Evolutionary conservation across 1,284 basidiomycete genomes (phyloP).

Genomic region (Erythrobasidium hasegawianum): DNA sequence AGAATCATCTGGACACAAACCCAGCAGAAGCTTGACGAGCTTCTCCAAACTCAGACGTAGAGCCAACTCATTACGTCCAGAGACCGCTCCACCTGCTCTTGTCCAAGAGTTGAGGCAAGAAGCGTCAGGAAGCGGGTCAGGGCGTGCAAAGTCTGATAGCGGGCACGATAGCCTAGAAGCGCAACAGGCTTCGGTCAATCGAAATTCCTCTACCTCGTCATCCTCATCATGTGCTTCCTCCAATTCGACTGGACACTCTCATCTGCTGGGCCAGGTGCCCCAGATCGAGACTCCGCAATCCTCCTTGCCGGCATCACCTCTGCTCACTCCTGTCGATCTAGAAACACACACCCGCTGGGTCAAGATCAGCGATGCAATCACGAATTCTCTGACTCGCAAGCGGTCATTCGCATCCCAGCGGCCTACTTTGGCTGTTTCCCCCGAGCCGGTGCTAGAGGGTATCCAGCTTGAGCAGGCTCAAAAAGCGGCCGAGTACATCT

Average conservation of each 20-base stretch:
- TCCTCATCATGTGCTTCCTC: conserved; percentile 26
- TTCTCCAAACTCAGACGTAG: conserved; percentile 19
- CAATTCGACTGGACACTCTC: conserved; percentile 16
- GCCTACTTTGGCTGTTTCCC: conserved; percentile 17
- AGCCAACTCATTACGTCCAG: conserved; percentile 19
- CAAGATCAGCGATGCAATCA: conserved; percentile 26
- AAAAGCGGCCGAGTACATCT: conserved; percentile 29
- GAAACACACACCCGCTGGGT: conserved; percentile 27
- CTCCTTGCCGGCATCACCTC: conserved; percentile 28
- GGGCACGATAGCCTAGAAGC: background rate
- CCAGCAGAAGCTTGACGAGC: conserved; percentile 8
- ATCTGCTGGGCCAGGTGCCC: background rate
- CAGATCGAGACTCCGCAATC: conserved; percentile 28
- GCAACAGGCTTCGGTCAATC: conserved; percentile 16
- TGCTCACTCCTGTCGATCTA: conserved; percentile 31
- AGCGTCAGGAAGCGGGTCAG: too few relatives aligned
- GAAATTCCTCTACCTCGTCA: conserved; percentile 30
- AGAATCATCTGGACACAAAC: conserved; percentile 4
- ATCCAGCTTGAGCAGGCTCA: conserved; percentile 30
- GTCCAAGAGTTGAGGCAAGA: conserved; percentile 12
- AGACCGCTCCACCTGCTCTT: background rate
- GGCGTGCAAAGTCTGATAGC: background rate
- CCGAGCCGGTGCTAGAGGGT: conserved; percentile 21
- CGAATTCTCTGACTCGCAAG: conserved; percentile 22
- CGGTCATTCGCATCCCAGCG: conserved; percentile 24